These are phyloP conservation scores for Amoebophrya sp. DNA, from an alignment of 169 alveolate genomes.

Conservation along the genomic window DNA sequence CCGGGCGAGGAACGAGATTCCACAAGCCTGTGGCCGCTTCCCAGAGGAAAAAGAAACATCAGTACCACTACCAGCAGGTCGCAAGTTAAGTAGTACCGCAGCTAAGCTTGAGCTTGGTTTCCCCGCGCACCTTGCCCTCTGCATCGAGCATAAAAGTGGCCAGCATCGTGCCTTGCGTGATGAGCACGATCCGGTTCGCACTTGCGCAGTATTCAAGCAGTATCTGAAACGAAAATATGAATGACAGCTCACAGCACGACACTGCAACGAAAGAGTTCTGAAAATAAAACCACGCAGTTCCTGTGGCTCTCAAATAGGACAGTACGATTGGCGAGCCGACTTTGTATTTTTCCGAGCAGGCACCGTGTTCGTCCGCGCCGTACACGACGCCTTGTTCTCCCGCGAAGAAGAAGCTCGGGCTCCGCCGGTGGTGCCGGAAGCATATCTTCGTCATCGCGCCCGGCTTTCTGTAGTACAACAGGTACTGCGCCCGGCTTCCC, in stretches of 20 bases:
- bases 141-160: slow-evolving; percentile 52
- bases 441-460: neutral
- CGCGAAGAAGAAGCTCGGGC: slow-evolving; percentile 58
- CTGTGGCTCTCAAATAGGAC: neutral
- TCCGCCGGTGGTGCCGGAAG: slow-evolving; percentile 16
- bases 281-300: no score
- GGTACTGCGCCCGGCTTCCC: neutral
- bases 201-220: slow-evolving; percentile 53
- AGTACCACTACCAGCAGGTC: no score
- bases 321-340: neutral
- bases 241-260: slow-evolving; percentile 42
- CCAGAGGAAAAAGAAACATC: no score
- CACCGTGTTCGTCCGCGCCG: slow-evolving; percentile 61
- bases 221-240: neutral
- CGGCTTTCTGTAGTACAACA: neutral
- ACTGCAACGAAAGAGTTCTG: no score
- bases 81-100: no score
- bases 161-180: slow-evolving; percentile 53
- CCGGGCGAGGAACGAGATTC: no score
- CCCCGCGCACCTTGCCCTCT: slow-evolving; percentile 53
- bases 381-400: slow-evolving; percentile 60
- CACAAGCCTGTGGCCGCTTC: no score
- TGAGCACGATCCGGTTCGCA: slow-evolving; percentile 55
- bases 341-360: slow-evolving; percentile 33
- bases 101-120: slow-evolving; percentile 57